These are phyloP conservation scores for Ceratocystis alfenasii DNA, from an alignment of 2,329 filamentous ascomycete species.

Conservation along the genomic window DNA sequence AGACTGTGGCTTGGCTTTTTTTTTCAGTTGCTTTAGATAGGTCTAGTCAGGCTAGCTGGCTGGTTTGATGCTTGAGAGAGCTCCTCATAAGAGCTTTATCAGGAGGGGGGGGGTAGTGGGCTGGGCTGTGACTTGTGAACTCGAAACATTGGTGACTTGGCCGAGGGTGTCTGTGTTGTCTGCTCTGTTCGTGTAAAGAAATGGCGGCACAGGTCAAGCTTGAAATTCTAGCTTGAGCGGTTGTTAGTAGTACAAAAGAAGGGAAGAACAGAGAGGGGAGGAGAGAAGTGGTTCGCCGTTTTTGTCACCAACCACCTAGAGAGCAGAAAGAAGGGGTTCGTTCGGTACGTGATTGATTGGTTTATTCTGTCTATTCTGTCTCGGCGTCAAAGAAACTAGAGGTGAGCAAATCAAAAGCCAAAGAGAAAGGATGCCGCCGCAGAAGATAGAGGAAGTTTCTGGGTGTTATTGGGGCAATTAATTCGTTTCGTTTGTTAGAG, in stretches of 20 bases:
- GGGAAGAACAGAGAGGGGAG: neutral
- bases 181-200: neutral
- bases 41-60: no score
- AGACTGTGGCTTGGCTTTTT: neutral
- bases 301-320: no score
- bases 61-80: no score
- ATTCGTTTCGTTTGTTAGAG: neutral
- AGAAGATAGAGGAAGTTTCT: neutral
- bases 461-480: neutral
- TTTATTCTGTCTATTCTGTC: no score
- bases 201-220: neutral
- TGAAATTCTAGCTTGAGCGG: no score
- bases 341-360: no score
- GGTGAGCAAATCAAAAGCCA: no score
- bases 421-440: neutral
- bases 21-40: no score
- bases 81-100: no score
- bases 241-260: neutral
- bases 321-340: no score
- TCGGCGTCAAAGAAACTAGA: no score
- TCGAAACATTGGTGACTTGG: slow-evolving; percentile 9
- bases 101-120: no score
- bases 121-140: neutral
- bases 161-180: neutral
- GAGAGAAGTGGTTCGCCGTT: neutral